Evolutionary conservation across 2,329 filamentous ascomycete genomes (phyloP).

Genomic region (Ascochyta pisi): DNA sequence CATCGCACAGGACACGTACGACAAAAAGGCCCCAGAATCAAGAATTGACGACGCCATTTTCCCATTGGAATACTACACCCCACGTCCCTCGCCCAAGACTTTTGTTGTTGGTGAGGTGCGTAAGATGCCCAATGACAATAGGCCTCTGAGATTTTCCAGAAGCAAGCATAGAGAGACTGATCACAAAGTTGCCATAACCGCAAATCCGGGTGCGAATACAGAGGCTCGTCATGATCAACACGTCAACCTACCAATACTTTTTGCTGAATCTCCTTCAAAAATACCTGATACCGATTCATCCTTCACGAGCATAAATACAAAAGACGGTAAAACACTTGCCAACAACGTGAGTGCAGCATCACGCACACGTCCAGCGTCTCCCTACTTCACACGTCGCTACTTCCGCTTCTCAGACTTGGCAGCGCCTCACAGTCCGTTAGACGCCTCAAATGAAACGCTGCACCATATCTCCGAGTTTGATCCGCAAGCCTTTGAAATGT

Average conservation of each 20-base stretch:
- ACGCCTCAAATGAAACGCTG: background rate
- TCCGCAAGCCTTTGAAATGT: background rate
- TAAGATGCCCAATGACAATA: background rate
- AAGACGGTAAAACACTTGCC: no score
- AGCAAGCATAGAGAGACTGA: background rate
- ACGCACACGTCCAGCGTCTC: background rate
- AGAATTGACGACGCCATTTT: background rate
- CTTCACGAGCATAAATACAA: background rate
- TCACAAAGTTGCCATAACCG: background rate
- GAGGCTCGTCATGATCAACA: background rate
- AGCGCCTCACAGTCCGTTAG: background rate
- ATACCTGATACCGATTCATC: background rate
- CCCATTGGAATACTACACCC: background rate
- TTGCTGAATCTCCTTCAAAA: background rate
- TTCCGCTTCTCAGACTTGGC: background rate
- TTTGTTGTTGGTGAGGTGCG: conserved; percentile 3
- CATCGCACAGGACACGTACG: background rate
- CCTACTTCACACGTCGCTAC: conserved; percentile 1
- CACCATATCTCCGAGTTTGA: background rate
- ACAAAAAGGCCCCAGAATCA: background rate
- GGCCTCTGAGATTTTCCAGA: background rate
- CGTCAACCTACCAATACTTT: background rate
- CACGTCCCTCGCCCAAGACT: background rate
- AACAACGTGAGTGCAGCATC: background rate
- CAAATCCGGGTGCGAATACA: no score